Conservation (phyloP, 495 filamentous ascomycete genomes). For the Podospora conica region DNA sequence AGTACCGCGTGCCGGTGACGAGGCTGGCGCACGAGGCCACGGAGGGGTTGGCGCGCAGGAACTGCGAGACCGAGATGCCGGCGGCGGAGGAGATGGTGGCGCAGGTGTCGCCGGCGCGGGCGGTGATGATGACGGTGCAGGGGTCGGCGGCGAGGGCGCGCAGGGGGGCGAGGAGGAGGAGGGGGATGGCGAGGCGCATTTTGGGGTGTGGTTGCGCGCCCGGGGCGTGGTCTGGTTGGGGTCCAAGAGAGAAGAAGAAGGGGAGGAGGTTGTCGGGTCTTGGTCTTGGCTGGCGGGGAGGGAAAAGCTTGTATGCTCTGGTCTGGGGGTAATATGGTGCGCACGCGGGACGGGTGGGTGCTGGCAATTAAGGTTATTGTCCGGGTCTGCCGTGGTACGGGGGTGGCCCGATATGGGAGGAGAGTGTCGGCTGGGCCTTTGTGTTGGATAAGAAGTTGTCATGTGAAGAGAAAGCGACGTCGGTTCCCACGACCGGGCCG, state of each 20-base stretch:
- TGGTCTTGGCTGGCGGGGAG: constrained; percentile 3
- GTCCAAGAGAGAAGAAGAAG: background rate
- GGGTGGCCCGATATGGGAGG: background rate
- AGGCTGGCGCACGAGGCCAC: constrained; percentile 6
- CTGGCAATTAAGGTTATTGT: background rate
- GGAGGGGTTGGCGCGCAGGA: constrained; percentile 15
- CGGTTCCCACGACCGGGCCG: background rate
- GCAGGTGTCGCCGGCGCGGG: constrained; percentile 17
- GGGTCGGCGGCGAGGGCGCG: background rate
- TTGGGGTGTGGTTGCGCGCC: background rate
- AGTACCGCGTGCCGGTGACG: constrained; percentile 5
- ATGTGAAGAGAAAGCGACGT: no score
- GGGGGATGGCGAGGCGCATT: background rate
- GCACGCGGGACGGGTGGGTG: background rate
- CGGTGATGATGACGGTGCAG: constrained; percentile 6
- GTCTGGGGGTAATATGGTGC: background rate
- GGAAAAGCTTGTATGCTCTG: background rate
- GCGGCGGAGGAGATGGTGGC: constrained; percentile 7
- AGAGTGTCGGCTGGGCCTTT: no score
- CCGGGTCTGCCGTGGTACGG: background rate
- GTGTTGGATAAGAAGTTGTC: no score
- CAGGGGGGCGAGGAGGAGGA: background rate
- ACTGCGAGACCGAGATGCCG: constrained; percentile 16
- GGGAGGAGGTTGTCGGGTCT: background rate
- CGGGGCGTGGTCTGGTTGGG: background rate